Percentiles rank a stretch among this genome's conserved stretches.
Conservation (phyloP, 2,329 filamentous ascomycete species). For the Trichoderma sp. region DNA sequence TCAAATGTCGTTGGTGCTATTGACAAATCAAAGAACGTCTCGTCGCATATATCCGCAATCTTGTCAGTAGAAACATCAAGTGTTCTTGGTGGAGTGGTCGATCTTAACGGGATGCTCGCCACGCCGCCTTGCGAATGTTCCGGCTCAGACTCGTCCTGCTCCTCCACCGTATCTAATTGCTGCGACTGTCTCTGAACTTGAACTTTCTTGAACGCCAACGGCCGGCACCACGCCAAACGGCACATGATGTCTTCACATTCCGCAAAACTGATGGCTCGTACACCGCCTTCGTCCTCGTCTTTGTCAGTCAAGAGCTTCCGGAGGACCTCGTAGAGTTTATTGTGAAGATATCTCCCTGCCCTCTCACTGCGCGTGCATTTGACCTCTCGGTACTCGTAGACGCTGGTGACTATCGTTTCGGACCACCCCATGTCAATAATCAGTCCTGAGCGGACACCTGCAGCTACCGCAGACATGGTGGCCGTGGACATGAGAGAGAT, state of each 20-base stretch:
- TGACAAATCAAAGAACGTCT: slow-evolving; percentile 68
- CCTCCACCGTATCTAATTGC: slow-evolving; percentile 54
- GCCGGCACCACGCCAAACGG: slow-evolving; percentile 75
- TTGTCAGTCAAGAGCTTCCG: slow-evolving; percentile 40
- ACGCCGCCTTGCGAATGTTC: slow-evolving; percentile 38
- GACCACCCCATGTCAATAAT: slow-evolving; percentile 92
- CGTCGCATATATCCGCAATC: slow-evolving; percentile 75
- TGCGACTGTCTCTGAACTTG: slow-evolving; percentile 45
- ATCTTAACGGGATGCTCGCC: slow-evolving; percentile 52
- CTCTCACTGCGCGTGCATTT: slow-evolving; percentile 70
- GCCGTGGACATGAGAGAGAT: slow-evolving; percentile 81
- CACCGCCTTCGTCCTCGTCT: slow-evolving; percentile 37
- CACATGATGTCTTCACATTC: slow-evolving; percentile 80
- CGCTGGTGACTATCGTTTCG: slow-evolving; percentile 81
- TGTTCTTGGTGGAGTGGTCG: slow-evolving; percentile 55
- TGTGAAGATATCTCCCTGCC: slow-evolving; percentile 72
- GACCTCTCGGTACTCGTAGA: slow-evolving; percentile 91
- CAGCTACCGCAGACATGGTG: slow-evolving; percentile 73
- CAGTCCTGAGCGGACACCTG: slow-evolving; percentile 82
- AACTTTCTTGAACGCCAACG: slow-evolving; percentile 40
- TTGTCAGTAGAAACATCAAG: slow-evolving; percentile 69
- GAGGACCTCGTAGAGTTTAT: slow-evolving; percentile 69
- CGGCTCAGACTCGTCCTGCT: slow-evolving; percentile 58
- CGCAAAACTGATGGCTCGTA: slow-evolving; percentile 65
- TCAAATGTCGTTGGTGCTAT: slow-evolving; percentile 66